These are phyloP conservation scores for Penicillium sp. DNA, from an alignment of 2,329 filamentous ascomycete genomes.

Conservation along the genomic window DNA sequence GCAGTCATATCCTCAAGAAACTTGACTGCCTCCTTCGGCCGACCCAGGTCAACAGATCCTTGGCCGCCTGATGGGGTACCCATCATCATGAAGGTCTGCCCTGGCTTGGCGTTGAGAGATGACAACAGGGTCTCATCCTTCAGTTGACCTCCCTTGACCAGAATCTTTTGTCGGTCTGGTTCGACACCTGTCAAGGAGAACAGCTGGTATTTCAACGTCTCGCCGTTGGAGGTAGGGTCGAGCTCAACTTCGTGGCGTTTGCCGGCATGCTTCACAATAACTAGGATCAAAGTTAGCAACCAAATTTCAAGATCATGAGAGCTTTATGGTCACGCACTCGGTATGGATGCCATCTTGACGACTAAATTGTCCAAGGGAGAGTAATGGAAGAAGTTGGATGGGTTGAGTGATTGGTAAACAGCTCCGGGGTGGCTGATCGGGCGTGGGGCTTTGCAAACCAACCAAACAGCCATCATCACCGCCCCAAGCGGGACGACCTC, in stretches of 20 bases:
- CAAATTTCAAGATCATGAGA: background rate
- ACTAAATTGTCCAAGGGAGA: background rate
- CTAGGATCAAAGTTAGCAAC: constrained; percentile 48
- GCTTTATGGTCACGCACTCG: constrained; percentile 44
- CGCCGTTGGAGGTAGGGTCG: constrained; percentile 77
- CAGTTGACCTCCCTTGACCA: constrained; percentile 89
- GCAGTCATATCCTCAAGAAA: constrained; percentile 98
- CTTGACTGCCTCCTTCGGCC: constrained; percentile 75
- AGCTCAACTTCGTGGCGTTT: constrained; percentile 94
- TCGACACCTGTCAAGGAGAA: constrained; percentile 95
- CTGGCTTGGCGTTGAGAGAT: constrained; percentile 78
- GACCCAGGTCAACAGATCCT: constrained; percentile 57
- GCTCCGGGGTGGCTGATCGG: constrained; percentile 15
- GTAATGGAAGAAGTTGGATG: background rate
- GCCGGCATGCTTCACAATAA: constrained; percentile 91
- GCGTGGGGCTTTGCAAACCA: constrained; percentile 32
- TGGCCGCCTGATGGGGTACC: constrained; percentile 74
- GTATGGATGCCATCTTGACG: constrained; percentile 54
- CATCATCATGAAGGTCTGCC: constrained; percentile 93
- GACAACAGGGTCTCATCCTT: constrained; percentile 91
- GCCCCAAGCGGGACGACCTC: constrained; percentile 16
- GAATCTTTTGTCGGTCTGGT: constrained; percentile 91
- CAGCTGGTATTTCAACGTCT: constrained; percentile 92
- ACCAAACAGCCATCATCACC: constrained; percentile 30
- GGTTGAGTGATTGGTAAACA: constrained; percentile 14